A percentile compares a stretch with the other conserved stretches of the same genome.
These are phyloP conservation scores for Echium plantagineum DNA, from an alignment of 257 asterid genomes.

Conservation along the genomic window DNA sequence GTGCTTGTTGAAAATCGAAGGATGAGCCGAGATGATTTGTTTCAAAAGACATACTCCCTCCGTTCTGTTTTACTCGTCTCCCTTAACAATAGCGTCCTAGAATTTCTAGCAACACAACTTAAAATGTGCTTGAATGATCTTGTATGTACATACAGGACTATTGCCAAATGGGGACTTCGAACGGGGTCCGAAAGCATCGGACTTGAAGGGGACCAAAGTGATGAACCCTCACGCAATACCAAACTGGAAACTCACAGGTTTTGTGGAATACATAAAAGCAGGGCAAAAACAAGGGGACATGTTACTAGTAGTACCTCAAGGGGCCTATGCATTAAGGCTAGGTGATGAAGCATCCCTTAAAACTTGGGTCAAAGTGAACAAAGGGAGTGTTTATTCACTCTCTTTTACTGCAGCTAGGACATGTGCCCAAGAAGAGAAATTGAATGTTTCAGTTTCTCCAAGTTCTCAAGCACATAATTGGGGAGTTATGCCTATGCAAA, in stretches of 20 bases:
- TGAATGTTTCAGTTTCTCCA: conserved; percentile 2
- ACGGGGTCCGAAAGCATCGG: not conserved
- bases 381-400: not conserved
- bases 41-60: no score
- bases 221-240: not conserved
- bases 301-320: conserved; percentile 1
- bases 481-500: conserved; percentile 2
- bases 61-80: no score
- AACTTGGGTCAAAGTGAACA: not conserved
- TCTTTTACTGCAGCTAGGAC: conserved; percentile 1
- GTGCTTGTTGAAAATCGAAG: no score
- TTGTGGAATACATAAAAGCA: not conserved
- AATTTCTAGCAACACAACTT: no score
- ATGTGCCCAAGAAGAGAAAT: conserved; percentile 5
- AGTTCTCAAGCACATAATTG: not conserved
- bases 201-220: not conserved
- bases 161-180: not conserved
- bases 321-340: not conserved
- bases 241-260: not conserved
- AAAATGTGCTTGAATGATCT: not conserved
- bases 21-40: no score
- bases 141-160: not conserved
- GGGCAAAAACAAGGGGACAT: conserved; percentile 3
- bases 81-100: no score
- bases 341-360: conserved; percentile 3